Percentiles rank a stretch among this genome's conserved stretches.
Evolutionary conservation across 257 asterid species (phyloP).

Genomic region (Solanum virginianum): DNA sequence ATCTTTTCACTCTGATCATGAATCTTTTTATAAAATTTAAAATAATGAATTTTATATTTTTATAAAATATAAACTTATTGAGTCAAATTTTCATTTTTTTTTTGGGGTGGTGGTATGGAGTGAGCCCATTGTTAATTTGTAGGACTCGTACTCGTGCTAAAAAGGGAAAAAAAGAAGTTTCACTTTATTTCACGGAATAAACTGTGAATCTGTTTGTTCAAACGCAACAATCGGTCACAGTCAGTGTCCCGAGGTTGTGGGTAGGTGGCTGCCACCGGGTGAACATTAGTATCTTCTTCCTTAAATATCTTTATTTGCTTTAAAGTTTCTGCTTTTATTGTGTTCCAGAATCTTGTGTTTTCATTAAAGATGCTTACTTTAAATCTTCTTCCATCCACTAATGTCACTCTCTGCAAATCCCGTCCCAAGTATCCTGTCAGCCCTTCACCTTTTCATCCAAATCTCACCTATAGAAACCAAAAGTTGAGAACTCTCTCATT

Average conservation of each 20-base stretch:
- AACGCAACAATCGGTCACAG: background rate
- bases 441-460: slow-evolving; percentile 19
- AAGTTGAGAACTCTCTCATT: slow-evolving; percentile 7
- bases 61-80: too few relatives aligned
- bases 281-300: background rate
- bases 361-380: slow-evolving; percentile 42
- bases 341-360: background rate
- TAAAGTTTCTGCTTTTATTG: background rate
- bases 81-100: too few relatives aligned
- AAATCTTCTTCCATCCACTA: slow-evolving; percentile 58
- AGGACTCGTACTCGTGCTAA: background rate
- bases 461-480: slow-evolving; percentile 17
- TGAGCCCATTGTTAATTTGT: background rate
- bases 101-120: background rate
- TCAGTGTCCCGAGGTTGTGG: background rate
- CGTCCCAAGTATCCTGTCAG: background rate
- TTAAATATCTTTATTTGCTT: background rate
- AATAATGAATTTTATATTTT: too few relatives aligned
- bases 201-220: background rate
- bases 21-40: too few relatives aligned
- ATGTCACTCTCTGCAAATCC: slow-evolving; percentile 41
- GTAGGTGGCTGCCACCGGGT: background rate
- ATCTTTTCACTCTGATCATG: too few relatives aligned
- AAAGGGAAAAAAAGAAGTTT: too few relatives aligned
- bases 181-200: background rate